Percentiles rank a stretch among this genome's conserved stretches.
Evolutionary conservation across 768 basidiomycete genomes (phyloP).

Genomic region (Megacollybia marginata): DNA sequence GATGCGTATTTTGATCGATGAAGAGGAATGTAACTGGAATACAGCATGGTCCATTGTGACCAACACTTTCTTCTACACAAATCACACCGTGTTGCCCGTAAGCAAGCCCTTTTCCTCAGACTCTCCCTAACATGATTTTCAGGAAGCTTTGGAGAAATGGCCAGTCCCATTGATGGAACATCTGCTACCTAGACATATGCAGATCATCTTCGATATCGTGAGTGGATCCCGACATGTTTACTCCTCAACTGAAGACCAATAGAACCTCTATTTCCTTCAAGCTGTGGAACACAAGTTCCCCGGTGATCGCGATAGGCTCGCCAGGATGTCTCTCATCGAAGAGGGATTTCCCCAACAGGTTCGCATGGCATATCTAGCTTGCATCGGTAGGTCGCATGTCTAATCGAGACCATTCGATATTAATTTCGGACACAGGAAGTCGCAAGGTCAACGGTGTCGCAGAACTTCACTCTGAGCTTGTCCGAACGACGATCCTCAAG

Average conservation of each 20-base stretch:
- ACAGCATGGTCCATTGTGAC: constrained; percentile 84
- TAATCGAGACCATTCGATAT: constrained; percentile 1
- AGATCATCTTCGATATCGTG: constrained; percentile 88
- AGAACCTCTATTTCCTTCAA: constrained; percentile 60
- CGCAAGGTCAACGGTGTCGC: constrained; percentile 95
- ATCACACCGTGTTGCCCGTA: constrained; percentile 88
- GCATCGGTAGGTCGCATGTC: constrained; percentile 45
- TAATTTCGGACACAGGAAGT: constrained; percentile 38
- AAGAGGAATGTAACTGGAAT: constrained; percentile 83
- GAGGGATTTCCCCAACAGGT: constrained; percentile 85
- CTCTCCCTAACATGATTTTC: neutral
- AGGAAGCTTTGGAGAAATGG: constrained; percentile 92
- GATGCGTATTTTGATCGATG: constrained; percentile 87
- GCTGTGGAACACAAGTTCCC: constrained; percentile 90
- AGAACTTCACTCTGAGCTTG: constrained; percentile 89
- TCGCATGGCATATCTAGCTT: constrained; percentile 88
- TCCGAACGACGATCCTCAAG: constrained; percentile 74
- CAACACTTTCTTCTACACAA: constrained; percentile 93
- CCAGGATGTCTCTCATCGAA: constrained; percentile 90
- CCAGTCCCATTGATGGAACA: constrained; percentile 79
- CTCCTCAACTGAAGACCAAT: neutral
- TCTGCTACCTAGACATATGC: constrained; percentile 83
- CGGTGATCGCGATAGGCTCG: constrained; percentile 70
- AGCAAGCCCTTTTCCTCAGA: constrained; percentile 16
- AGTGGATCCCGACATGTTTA: constrained; percentile 21